Base-by-base conservation (phyloP, 2,329 filamentous ascomycete species). In the Fusarium compactum region DNA sequence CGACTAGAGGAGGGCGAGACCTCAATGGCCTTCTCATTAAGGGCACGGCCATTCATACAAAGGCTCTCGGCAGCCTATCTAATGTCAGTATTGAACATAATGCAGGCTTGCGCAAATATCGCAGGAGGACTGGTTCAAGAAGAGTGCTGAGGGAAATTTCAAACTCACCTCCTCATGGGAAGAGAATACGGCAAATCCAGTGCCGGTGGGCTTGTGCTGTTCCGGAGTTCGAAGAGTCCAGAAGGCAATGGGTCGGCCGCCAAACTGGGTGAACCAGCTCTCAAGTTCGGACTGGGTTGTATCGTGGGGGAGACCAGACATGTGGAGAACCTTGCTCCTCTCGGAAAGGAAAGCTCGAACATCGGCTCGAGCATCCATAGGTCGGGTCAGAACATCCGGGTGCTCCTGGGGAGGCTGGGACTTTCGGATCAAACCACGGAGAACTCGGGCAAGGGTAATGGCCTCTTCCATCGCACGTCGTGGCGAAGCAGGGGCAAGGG, bases 231-330 rank as follows among this genome's bases (percentile, higher is more conserved):
- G 92, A 53, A 99, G 87, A 20, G 96, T 99, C 96, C 96, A 99
- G 84, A 99, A 99, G 22, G 96, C 96, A 83, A 99, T 99, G 30
- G 96, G 96, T 45, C 96, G 92, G 52, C 96, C 96, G 70, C 96
- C 96, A 79, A 97, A 99, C 82, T 99, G 96, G 30, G 96, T 99
- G 80, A 98, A 99, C 96, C 96, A 99, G 83, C 95, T 98, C 84
- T 99, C 96, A 25, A 99, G 88, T 84, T 99, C 96, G 6, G 95
- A 98, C 83, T 99, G 96, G 3, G 96, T 99, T 38, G 96, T 99
- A 77, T 99, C 96, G 80, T 99, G 96, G 46, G 96, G 96, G 55
- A 99, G 87, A 51, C 96, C 96, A 76, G 95, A 97, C 91, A 99
- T 95, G 82, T 99, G 96, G 59, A 99, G 89, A 41, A 99, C 95